Evolutionary conservation across 805 yeast genomes (phyloP).

Genomic region (Clavispora asparagi): DNA sequence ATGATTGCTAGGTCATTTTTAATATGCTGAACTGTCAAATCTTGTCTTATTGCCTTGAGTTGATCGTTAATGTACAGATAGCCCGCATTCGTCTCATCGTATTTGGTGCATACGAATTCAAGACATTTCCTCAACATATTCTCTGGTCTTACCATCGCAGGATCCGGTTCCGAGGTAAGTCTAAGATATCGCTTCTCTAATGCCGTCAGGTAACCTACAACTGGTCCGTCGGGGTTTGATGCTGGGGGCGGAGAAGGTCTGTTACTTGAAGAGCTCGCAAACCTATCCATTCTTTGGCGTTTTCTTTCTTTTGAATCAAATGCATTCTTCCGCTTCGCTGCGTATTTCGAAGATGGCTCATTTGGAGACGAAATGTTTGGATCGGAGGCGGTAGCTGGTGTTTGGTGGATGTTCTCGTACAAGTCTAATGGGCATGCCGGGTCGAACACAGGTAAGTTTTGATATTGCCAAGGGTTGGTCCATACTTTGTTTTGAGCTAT

Average conservation of each 20-base stretch:
- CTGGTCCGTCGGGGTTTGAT: constrained; percentile 16
- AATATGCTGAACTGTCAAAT: constrained; percentile 85
- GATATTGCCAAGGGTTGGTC: constrained; percentile 50
- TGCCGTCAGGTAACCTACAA: constrained; percentile 58
- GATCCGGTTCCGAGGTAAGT: constrained; percentile 88
- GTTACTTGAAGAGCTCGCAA: constrained; percentile 19
- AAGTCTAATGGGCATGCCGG: constrained; percentile 5
- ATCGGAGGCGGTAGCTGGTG: not conserved
- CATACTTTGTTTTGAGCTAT: constrained; percentile 38
- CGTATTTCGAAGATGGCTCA: not conserved
- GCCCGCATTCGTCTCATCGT: constrained; percentile 37
- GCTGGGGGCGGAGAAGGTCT: constrained; percentile 1
- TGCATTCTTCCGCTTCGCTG: not conserved
- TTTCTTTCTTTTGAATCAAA: constrained; percentile 31
- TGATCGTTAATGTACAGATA: constrained; percentile 85
- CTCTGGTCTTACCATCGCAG: constrained; percentile 74
- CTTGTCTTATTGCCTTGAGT: constrained; percentile 88
- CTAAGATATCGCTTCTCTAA: constrained; percentile 79
- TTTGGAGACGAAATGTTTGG: not conserved
- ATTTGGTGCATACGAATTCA: constrained; percentile 48
- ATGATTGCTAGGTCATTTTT: constrained; percentile 67
- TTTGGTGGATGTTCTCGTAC: constrained; percentile 7
- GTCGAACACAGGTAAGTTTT: constrained; percentile 44
- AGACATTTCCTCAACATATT: constrained; percentile 55
- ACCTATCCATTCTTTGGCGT: constrained; percentile 44